Conservation (phyloP, 495 filamentous ascomycete genomes). For the Rusavskia elegans region DNA sequence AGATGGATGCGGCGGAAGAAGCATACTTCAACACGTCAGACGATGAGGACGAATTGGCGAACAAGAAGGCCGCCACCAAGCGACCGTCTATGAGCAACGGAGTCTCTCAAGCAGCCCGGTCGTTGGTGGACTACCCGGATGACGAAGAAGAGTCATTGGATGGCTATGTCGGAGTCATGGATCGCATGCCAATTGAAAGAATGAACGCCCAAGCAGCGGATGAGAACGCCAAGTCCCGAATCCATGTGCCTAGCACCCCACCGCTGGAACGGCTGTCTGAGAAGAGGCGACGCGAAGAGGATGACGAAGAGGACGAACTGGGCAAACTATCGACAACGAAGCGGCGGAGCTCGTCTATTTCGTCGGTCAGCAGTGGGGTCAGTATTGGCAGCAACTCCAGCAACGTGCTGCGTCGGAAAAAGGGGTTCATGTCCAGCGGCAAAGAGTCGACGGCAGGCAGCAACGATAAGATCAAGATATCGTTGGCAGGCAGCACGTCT, state of each 20-base stretch:
- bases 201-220: constrained; percentile 12
- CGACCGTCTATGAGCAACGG: constrained; percentile 17
- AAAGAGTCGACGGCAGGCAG: not conserved
- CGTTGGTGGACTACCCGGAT: constrained; percentile 81
- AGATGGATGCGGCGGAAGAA: constrained; percentile 77
- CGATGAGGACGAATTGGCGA: constrained; percentile 49
- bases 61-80: constrained; percentile 14
- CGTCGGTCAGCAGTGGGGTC: constrained; percentile 20
- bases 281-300: constrained; percentile 79
- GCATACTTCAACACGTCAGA: constrained; percentile 89
- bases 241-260: constrained; percentile 5
- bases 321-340: constrained; percentile 54
- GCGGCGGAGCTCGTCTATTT: constrained; percentile 38
- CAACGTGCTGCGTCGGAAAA: constrained; percentile 24
- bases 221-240: constrained; percentile 8
- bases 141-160: constrained; percentile 49
- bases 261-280: constrained; percentile 73
- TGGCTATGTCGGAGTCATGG: constrained; percentile 15
- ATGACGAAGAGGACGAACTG: constrained; percentile 64
- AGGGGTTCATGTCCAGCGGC: constrained; percentile 14
- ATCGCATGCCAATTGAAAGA: constrained; percentile 12
- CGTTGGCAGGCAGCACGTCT: constrained; percentile 6
- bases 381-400: not conserved
- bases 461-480: constrained; percentile 21
- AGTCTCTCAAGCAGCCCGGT: constrained; percentile 44